A percentile compares a stretch with the other conserved stretches of the same genome.
Conservation (phyloP, 2,329 filamentous ascomycete genomes). For the Exophiala xenobiotica region DNA sequence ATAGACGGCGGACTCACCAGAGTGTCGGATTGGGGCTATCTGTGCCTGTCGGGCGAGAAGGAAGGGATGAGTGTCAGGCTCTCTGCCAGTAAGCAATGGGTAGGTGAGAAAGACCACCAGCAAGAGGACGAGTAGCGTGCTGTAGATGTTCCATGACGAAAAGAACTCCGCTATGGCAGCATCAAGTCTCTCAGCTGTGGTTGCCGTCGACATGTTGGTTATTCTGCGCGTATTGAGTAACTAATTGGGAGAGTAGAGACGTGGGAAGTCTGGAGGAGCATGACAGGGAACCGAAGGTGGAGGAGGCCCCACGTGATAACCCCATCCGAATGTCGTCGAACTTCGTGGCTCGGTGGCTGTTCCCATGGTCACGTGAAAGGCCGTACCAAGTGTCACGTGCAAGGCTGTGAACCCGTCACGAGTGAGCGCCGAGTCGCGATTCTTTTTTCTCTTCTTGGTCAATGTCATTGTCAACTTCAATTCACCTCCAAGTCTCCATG, state of each 20-base stretch:
- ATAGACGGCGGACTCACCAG: conserved; percentile 82
- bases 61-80: conserved; percentile 89
- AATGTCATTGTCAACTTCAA: too few relatives aligned
- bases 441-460: too few relatives aligned
- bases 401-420: too few relatives aligned
- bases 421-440: too few relatives aligned
- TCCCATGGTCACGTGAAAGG: too few relatives aligned
- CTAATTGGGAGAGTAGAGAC: neutral
- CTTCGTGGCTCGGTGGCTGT: too few relatives aligned
- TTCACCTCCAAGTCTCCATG: too few relatives aligned
- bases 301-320: neutral
- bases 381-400: too few relatives aligned
- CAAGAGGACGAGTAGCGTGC: conserved; percentile 67
- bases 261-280: too few relatives aligned
- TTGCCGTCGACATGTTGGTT: conserved; percentile 19
- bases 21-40: conserved; percentile 74
- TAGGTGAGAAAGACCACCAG: conserved; percentile 69
- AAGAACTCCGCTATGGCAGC: conserved; percentile 29
- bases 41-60: conserved; percentile 82
- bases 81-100: conserved; percentile 67
- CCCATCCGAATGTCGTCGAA: conserved; percentile 2
- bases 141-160: conserved; percentile 70
- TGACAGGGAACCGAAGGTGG: too few relatives aligned
- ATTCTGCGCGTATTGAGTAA: neutral
- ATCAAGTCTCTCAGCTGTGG: conserved; percentile 24